Percentiles rank a stretch among this genome's conserved stretches.
These are phyloP conservation scores for Brassica hybrid DNA, from an alignment of 441 rosid genomes.

Conservation along the genomic window DNA sequence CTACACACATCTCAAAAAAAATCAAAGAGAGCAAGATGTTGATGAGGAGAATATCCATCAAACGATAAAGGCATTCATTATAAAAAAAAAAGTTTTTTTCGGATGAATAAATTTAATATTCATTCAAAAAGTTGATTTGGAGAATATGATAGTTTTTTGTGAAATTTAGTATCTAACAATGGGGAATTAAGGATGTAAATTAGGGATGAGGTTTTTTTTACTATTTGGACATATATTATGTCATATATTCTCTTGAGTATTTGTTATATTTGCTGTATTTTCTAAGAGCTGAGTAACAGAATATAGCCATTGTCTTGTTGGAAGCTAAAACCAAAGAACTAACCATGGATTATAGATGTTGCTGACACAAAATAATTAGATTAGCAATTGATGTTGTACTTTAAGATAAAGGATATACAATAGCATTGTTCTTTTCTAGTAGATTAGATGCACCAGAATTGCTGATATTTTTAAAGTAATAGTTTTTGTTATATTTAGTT, in stretches of 20 bases:
- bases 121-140: too few species aligned
- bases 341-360: neutral
- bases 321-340: neutral
- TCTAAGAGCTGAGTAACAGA: neutral
- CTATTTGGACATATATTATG: neutral
- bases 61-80: too few species aligned
- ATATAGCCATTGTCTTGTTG: neutral
- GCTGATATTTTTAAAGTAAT: neutral
- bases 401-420: neutral
- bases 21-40: slow-evolving; percentile 7
- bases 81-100: too few species aligned
- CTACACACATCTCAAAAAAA: neutral
- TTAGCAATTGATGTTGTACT: neutral
- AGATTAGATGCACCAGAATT: slow-evolving; percentile 14
- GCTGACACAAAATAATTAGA: neutral
- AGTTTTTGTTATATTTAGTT: neutral
- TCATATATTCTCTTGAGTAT: neutral
- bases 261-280: slow-evolving; percentile 7
- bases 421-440: neutral
- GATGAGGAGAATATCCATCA: too few species aligned
- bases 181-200: neutral
- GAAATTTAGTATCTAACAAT: slow-evolving; percentile 11
- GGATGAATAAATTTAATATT: too few species aligned
- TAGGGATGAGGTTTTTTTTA: neutral
- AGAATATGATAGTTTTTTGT: slow-evolving; percentile 11